Base-by-base conservation (phyloP, 805 yeast genomes). In the Ascoidea rubescens region DNA sequence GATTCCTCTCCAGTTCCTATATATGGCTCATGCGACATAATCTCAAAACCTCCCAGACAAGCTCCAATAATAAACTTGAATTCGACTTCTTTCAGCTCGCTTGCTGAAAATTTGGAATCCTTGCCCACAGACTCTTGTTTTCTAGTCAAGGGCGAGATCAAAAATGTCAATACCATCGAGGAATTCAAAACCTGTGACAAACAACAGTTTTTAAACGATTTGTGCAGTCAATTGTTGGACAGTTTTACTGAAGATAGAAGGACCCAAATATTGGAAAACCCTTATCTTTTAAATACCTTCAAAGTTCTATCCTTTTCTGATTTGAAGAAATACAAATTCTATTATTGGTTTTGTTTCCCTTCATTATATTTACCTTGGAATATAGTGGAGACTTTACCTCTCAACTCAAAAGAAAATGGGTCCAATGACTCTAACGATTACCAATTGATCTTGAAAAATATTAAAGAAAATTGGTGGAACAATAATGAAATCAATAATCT, bases 331-430 rank as follows among this genome's bases (percentile, higher is more conserved):
- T 90, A 85, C 69, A 81, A 77, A 60, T 91, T 84, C 62, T 84
- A 77, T 61, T 90, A 93, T 66, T 95, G 99, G 99, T 75, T 87
- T 57, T 84, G 87, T 14, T 80, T 79, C 56, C 97, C 99, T 0
- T 67, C 77, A 1, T 64, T 87, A 42, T 71, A 71, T 45, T 66
- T 79, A 6, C 69, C 68, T 10, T 84, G 88, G 87, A 48, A 56
- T 5, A 46, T 56, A 7, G 21, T 46, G 1, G 51, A 55, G 5
- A 46, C 49, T 10, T 53, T 57, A 17, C 42, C 31, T 5, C 54
- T 64, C 42, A 45, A 55, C 7, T 37, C 48, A 4, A 44, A 51
- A 2, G 44, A 49, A 12, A 10, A 37, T 1, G 44, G 49, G 2
- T 2, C 48, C 2, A 45, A 54, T 7, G 45, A 48, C 1, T 46